Evolutionary conservation across 148 eudicot genomes (phyloP), one percentile per base, ranked within the genome.

Genomic region (Cornus controversa): DNA sequence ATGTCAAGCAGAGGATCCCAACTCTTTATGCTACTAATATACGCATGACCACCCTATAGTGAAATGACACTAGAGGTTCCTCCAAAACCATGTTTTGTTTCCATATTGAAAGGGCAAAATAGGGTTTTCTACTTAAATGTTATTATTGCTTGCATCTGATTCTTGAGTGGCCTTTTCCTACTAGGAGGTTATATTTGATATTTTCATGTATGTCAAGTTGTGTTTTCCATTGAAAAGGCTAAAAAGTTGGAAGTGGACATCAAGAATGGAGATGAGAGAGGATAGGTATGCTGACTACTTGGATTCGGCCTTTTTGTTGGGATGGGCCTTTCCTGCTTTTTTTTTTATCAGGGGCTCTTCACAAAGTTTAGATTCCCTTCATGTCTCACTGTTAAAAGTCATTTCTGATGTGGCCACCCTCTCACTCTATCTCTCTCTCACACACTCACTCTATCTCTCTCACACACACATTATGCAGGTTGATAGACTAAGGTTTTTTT

Each of bases 261-360:
- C 57, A 13, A 50, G 15, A 16, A 50, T 27, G 25, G n/a, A n/a
- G 45, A 40, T 40, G 8, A 40, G 45, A 40, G 69, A 29, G 14
- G 69, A 26, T 26, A 29, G 29, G 69, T 11, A 31, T 66, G 69
- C 40, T 22, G 24, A 20, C 78, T 22, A 76, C 63, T 66, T 76
- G 72, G 73, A 29, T 76, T 66, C 53, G 72, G 16, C 78, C 72
- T 66, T 66, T 67, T 76, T 27, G 24, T 22, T 26, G 5, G n/a
- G 71, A 60, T 54, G 78, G 72, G 72, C 66, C 62, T 10, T 28
- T 1, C 10, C 28, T 66, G 24, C 64, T 67, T 7, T 67, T 6
- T 9, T 26, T 37, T 67, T 6, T 9, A 16, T 37, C 20, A 10
- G 6, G 40, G 34, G n/a, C 40, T 27, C 57, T 66, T 42, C 71